Evolutionary conservation across 768 basidiomycete species (phyloP), one percentile per base, ranked within the genome.

Genomic region (Calocybe cyanea): DNA sequence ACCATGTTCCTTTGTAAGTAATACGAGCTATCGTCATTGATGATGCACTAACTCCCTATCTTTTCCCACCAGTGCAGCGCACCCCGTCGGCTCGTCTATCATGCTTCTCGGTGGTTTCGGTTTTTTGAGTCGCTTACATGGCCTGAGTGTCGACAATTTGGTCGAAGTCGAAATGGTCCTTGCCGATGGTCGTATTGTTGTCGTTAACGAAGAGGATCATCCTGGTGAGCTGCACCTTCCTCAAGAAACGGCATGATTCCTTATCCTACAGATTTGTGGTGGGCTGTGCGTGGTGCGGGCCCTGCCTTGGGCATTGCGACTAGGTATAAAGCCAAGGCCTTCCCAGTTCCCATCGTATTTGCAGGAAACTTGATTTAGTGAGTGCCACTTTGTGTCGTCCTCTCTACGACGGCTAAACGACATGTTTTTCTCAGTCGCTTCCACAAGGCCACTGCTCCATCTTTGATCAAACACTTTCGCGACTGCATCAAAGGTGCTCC

Each of bases 331-430:
- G 88, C 85, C 6, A 85, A 79, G 58, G 93, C 92, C 17, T 94
- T 77, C 64, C 92, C 92, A 1, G 80, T 95, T 8, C 91, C 92
- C 7, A 82, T 90, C 6, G 91, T 93, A 2, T 94, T 91, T 56
- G 90, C 93, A 8, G 93, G 93, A 2, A 95, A 92, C 60, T 72
- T 95, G 34, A 84, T 96, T 52, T 95, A 92, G 92, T 92, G 55
- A 57, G 88, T 72, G 39, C 44, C 10, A 35, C 7, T 18, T 23
- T 18, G 18, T 33, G 17, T 0, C 19, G 1, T 42, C 17, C 24
- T 13, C 2, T 7, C 21, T 21, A n/a, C n/a, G n/a, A n/a, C n/a
- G n/a, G n/a, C 13, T 7, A 10, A 11, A 28, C 11, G 25, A 28
- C 31, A n/a, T 32, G 31, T 14, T n/a, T 46, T 52, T 40, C 50